These are phyloP conservation scores for Rhytidiadelphus loreus DNA, from an alignment of 225 moss, liverwort and hornwort species.

Conservation along the genomic window DNA sequence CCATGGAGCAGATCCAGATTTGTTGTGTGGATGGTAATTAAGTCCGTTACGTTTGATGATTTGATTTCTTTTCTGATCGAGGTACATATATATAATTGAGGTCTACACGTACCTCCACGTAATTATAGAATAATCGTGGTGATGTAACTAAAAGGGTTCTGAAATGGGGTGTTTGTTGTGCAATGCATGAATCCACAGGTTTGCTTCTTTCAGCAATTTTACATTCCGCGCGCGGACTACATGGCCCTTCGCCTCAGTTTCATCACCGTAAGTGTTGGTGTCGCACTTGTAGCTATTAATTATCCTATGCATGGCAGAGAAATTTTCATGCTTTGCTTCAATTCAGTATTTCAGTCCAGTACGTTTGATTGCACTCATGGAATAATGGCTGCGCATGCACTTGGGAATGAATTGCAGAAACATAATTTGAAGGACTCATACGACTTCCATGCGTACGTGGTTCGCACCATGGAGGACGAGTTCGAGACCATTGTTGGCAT, in stretches of 20 bases:
- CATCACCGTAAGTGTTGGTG: slow-evolving; percentile 30
- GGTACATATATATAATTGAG: too few relatives aligned
- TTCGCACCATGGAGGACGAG: slow-evolving; percentile 82
- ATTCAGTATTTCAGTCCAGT: not conserved
- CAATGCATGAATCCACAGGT: slow-evolving; percentile 18
- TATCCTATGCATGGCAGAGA: not conserved
- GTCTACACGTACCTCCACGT: not conserved
- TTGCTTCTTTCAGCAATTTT: slow-evolving; percentile 72
- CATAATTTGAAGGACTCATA: slow-evolving; percentile 29
- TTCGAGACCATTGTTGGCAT: slow-evolving; percentile 68
- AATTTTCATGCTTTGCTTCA: not conserved
- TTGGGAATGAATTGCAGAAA: slow-evolving; percentile 7
- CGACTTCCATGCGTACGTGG: slow-evolving; percentile 67
- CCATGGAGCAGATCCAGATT: slow-evolving; percentile 46
- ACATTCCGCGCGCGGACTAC: slow-evolving; percentile 64
- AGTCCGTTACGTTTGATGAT: not conserved
- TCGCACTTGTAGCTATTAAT: not conserved
- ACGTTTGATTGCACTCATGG: not conserved
- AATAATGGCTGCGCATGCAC: not conserved
- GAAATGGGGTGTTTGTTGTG: not conserved
- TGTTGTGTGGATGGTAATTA: slow-evolving; percentile 53
- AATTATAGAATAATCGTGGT: not conserved
- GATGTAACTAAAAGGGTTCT: not conserved
- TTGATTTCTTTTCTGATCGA: not conserved
- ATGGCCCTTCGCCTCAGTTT: slow-evolving; percentile 65